A percentile compares a stretch with the other conserved stretches of the same genome.
Evolutionary conservation across 257 asterid genomes (phyloP).

Genomic region (Solanum acaule): DNA sequence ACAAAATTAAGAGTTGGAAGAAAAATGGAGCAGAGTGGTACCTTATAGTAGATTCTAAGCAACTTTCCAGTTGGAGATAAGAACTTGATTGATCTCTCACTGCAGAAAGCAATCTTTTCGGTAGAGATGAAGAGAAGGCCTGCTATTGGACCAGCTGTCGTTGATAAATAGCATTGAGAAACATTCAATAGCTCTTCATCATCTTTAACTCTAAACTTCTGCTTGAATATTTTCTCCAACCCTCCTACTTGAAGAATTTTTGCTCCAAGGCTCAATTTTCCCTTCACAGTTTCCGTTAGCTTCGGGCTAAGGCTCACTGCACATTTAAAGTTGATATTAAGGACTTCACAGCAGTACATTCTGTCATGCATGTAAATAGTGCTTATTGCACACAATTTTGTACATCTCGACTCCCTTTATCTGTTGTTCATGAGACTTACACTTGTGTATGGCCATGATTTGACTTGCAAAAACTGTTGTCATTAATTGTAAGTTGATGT

Average conservation of each 20-base stretch:
- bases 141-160: conserved; percentile 14
- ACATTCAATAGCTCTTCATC: conserved; percentile 7
- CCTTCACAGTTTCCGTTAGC: conserved; percentile 29
- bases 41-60: conserved; percentile 3
- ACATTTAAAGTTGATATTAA: neutral
- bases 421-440: neutral
- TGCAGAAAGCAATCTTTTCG: conserved; percentile 6
- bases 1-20: neutral
- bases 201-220: neutral
- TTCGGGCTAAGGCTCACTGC: conserved; percentile 38
- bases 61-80: conserved; percentile 2
- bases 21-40: neutral
- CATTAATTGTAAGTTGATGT: neutral
- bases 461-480: neutral
- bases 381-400: neutral
- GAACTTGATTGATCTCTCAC: conserved; percentile 8
- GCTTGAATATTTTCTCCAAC: conserved; percentile 13
- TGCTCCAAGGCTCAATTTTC: conserved; percentile 28
- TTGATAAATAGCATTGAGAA: conserved; percentile 16
- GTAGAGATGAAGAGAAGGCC: conserved; percentile 12
- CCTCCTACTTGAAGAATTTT: too few relatives aligned
- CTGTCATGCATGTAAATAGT: neutral
- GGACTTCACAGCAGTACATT: fast-evolving
- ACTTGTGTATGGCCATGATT: neutral
- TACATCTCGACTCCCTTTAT: neutral